Evolutionary conservation across 148 eudicot genomes (phyloP).

Genomic region (Bassia scoparia): DNA sequence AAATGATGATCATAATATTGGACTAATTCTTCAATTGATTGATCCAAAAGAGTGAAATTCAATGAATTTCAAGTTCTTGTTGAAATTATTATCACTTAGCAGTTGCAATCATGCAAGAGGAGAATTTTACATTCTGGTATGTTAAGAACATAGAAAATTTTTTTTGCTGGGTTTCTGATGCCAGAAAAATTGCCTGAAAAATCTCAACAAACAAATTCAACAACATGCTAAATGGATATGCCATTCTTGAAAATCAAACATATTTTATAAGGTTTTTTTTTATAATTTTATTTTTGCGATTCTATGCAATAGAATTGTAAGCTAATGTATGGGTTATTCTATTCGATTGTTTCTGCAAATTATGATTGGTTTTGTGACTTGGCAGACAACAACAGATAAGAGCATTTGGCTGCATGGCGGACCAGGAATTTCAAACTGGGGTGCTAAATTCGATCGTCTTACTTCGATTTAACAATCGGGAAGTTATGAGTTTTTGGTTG

Average conservation of each 20-base stretch:
- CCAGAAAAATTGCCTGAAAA: conserved; percentile 66
- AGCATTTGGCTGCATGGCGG: no score
- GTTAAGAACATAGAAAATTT: conserved; percentile 64
- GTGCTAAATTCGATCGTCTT: no score
- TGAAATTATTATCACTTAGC: conserved; percentile 52
- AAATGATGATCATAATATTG: conserved; percentile 55
- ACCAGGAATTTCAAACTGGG: no score
- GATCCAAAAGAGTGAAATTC: conserved; percentile 51
- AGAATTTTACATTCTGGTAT: conserved; percentile 54
- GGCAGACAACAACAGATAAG: no score
- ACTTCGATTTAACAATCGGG: no score
- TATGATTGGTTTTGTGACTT: no score
- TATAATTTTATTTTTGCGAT: no score
- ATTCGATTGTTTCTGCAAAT: no score
- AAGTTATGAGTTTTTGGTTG: no score
- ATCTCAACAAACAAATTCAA: conserved; percentile 55
- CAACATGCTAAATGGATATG: conserved; percentile 51
- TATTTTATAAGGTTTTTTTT: conserved; percentile 19
- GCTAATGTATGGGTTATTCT: no score
- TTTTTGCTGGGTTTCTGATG: conserved; percentile 66
- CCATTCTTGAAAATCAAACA: conserved; percentile 42
- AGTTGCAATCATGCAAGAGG: conserved; percentile 56
- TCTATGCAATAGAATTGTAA: no score
- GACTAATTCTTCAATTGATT: conserved; percentile 48
- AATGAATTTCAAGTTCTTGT: conserved; percentile 49